Conservation (phyloP, 257 asterid genomes). For the Primulina eburnea region DNA sequence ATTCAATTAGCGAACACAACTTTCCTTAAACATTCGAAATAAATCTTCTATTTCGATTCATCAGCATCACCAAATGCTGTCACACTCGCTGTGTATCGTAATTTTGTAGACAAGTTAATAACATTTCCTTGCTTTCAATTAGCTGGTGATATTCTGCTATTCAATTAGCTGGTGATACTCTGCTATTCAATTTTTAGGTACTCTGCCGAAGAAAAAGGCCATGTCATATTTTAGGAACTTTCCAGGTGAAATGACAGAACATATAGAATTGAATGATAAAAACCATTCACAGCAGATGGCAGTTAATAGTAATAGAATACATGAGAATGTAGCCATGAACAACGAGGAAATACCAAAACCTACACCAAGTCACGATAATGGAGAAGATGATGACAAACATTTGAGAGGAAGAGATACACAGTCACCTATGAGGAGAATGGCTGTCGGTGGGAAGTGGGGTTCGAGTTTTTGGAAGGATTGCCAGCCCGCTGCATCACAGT, state of each 20-base stretch:
- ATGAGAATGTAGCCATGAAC: constrained; percentile 28
- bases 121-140: constrained; percentile 17
- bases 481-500: constrained; percentile 60
- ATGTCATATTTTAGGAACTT: constrained; percentile 69
- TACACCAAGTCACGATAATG: constrained; percentile 41
- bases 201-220: constrained; percentile 29
- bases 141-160: constrained; percentile 20
- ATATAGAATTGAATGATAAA: constrained; percentile 47
- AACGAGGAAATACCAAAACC: constrained; percentile 51
- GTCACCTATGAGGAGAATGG: constrained; percentile 41
- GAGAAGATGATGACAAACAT: constrained; percentile 37
- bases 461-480: constrained; percentile 85
- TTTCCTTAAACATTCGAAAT: not conserved
- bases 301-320: constrained; percentile 35
- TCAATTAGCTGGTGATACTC: constrained; percentile 21
- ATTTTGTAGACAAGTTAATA: constrained; percentile 33
- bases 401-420: constrained; percentile 34
- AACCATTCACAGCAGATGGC: constrained; percentile 41
- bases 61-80: constrained; percentile 21
- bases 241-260: constrained; percentile 45
- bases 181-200: constrained; percentile 15
- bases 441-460: constrained; percentile 70
- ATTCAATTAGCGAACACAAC: constrained; percentile 1
- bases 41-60: constrained; percentile 1
- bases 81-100: constrained; percentile 28